These are phyloP conservation scores for Larix sibirica DNA, from an alignment of 83 land plant species.

Conservation along the genomic window DNA sequence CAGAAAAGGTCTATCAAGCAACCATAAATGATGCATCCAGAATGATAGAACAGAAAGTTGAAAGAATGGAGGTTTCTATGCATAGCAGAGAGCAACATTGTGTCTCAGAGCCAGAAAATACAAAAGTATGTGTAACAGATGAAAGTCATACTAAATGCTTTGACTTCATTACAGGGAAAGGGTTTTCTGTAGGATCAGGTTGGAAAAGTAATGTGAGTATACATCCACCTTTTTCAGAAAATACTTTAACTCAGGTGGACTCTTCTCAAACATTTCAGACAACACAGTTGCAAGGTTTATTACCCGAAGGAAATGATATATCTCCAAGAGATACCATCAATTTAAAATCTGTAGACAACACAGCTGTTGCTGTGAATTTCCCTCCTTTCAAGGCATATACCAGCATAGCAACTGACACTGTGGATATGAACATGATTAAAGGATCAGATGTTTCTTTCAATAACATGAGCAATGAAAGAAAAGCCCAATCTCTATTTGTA, in stretches of 20 bases:
- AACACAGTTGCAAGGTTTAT: background rate
- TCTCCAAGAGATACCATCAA: background rate
- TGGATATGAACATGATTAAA: background rate
- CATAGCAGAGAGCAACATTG: background rate
- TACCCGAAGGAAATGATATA: slow-evolving; percentile 11
- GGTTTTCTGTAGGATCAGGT: background rate
- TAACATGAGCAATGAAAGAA: slow-evolving; percentile 10
- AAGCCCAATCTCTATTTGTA: background rate
- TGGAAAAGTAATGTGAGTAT: background rate
- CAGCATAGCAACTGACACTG: background rate
- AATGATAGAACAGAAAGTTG: background rate
- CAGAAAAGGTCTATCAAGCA: background rate
- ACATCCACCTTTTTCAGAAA: background rate
- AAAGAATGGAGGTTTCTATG: background rate
- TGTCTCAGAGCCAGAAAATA: background rate
- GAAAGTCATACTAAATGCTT: slow-evolving; percentile 1
- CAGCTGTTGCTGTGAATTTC: background rate
- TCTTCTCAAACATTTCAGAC: background rate
- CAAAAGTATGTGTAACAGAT: background rate
- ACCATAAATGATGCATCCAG: background rate
- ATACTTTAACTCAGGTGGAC: background rate
- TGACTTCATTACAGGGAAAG: background rate
- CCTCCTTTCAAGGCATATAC: background rate
- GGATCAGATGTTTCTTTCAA: background rate
- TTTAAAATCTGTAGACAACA: background rate